These are phyloP conservation scores for Solanum appendiculatum DNA, from an alignment of 257 asterid species.

Conservation along the genomic window DNA sequence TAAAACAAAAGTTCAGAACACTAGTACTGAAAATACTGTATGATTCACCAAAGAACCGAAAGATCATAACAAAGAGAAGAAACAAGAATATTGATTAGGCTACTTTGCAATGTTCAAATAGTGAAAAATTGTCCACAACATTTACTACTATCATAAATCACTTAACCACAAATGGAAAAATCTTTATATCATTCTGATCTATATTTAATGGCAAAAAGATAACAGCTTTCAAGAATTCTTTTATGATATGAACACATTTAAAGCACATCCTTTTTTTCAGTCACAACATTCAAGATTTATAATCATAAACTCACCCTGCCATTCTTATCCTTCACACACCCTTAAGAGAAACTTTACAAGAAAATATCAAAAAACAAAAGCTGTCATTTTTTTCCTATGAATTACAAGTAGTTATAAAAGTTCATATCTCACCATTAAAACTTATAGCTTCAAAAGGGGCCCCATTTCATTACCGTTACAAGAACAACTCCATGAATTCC, in stretches of 20 bases:
- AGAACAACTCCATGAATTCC: neutral
- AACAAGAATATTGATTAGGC: neutral
- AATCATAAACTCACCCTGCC: neutral
- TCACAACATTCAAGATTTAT: neutral
- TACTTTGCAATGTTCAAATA: neutral
- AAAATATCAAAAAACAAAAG: neutral
- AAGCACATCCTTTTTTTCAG: neutral
- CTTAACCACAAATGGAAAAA: neutral
- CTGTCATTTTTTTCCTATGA: neutral
- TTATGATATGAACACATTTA: neutral
- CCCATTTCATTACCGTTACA: neutral
- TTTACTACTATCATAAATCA: neutral
- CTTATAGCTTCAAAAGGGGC: neutral
- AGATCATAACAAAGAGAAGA: neutral
- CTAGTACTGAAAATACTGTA: neutral
- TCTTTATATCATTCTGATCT: neutral
- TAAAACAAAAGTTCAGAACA: neutral
- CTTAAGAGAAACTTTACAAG: neutral
- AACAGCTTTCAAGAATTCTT: neutral
- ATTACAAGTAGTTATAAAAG: neutral
- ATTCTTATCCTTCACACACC: neutral
- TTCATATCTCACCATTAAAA: neutral
- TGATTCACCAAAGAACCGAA: neutral
- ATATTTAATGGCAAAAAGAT: neutral
- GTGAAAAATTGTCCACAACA: neutral